Conservation (phyloP, 169 alveolate species). For the Plasmodium sp. region DNA sequence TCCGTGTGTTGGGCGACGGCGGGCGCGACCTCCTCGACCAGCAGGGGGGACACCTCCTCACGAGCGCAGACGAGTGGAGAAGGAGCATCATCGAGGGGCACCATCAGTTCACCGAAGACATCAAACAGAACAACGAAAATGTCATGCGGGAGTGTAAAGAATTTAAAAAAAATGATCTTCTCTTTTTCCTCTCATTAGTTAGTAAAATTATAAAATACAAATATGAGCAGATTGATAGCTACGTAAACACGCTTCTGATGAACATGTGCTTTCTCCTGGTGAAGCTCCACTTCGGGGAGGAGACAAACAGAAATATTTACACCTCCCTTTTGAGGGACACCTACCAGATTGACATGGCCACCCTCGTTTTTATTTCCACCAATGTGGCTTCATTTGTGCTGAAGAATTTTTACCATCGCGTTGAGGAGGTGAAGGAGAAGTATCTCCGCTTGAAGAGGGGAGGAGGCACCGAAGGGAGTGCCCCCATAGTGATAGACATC, state of each 20-base stretch:
- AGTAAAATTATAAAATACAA: conserved; percentile 41
- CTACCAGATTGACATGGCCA: not conserved
- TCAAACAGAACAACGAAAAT: conserved; percentile 19
- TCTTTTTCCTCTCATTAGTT: conserved; percentile 30
- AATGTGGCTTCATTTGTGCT: conserved; percentile 37
- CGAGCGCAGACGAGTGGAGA: conserved; percentile 27
- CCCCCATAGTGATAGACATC: not conserved
- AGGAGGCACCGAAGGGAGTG: not conserved
- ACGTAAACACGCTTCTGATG: conserved; percentile 1
- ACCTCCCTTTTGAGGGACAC: not conserved
- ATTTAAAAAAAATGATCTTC: conserved; percentile 16
- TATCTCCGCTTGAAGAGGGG: not conserved
- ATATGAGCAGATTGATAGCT: conserved; percentile 23
- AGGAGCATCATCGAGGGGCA: not conserved
- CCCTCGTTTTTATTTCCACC: conserved; percentile 6
- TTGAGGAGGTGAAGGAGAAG: not conserved
- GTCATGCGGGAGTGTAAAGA: not conserved
- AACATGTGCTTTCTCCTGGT: conserved; percentile 14
- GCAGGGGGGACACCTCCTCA: not conserved
- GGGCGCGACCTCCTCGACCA: not conserved
- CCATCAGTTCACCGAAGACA: not conserved
- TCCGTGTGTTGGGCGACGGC: not conserved
- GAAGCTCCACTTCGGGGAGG: not conserved
- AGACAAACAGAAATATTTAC: not conserved
- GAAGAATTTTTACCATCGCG: conserved; percentile 8